Percentiles rank a stretch among this genome's conserved stretches.
phyloP scores from a whole-genome alignment of 805 yeast genomes.

The Metschnikowia baotianmanensis region DNA sequence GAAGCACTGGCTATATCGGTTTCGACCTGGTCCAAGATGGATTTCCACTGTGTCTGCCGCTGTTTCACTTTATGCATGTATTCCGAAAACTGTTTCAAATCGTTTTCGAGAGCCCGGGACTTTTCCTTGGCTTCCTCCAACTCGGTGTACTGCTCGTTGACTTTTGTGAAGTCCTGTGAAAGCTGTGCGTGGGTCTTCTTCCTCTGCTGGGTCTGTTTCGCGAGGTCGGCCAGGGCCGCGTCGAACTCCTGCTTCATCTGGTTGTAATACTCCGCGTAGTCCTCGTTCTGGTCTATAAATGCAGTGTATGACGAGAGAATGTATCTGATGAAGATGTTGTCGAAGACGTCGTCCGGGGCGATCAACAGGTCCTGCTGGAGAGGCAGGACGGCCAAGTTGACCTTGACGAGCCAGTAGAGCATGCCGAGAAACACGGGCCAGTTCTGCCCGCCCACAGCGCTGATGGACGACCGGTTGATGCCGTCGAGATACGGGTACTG shows the following conservation, averaged over 20 bases:
- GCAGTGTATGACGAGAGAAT: conserved; percentile 64
- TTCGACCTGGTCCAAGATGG: conserved; percentile 53
- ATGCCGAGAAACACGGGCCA: conserved; percentile 86
- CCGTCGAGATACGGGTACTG: conserved; percentile 80
- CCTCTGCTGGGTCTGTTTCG: conserved; percentile 43
- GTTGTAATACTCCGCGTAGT: conserved; percentile 50
- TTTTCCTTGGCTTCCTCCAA: conserved; percentile 51
- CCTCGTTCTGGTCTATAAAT: conserved; percentile 63
- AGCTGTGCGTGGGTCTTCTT: conserved; percentile 41
- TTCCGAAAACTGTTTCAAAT: conserved; percentile 66
- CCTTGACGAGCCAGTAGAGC: conserved; percentile 75
- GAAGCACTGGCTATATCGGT: conserved; percentile 50
- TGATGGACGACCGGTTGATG: conserved; percentile 78
- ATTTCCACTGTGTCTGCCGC: conserved; percentile 65
- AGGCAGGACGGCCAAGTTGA: conserved; percentile 38
- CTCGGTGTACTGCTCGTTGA: conserved; percentile 44
- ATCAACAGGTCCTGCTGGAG: conserved; percentile 25
- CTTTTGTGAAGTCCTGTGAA: conserved; percentile 36
- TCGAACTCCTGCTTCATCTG: conserved; percentile 60
- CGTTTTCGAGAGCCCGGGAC: conserved; percentile 63
- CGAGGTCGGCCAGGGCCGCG: conserved; percentile 47
- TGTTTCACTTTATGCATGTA: conserved; percentile 65
- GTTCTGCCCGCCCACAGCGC: conserved; percentile 87
- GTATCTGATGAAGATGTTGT: conserved; percentile 56
- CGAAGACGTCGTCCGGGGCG: conserved; percentile 45